phyloP scores from a whole-genome alignment of 805 yeast species.

The Middelhovenomyces tepae region DNA sequence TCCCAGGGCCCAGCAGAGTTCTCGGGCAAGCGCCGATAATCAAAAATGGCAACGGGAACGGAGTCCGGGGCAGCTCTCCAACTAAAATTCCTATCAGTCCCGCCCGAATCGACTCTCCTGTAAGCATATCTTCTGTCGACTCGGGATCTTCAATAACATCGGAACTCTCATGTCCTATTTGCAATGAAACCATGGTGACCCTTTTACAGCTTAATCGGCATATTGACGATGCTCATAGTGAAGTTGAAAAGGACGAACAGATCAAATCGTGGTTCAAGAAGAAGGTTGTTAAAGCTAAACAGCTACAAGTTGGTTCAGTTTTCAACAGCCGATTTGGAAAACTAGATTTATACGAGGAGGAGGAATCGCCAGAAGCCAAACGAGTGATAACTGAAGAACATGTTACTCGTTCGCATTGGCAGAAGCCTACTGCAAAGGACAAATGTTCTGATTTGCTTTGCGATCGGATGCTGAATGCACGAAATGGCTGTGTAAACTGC shows the following conservation, averaged over 20 bases:
- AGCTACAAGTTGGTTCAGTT: slow-evolving; percentile 25
- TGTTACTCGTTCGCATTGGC: slow-evolving; percentile 51
- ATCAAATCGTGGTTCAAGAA: slow-evolving; percentile 38
- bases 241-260: slow-evolving; percentile 22
- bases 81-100: no score
- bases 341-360: slow-evolving; percentile 43
- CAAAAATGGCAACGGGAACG: slow-evolving; percentile 2
- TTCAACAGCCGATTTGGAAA: slow-evolving; percentile 33
- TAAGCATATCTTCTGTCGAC: slow-evolving; percentile 14
- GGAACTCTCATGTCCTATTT: slow-evolving; percentile 54
- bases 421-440: slow-evolving; percentile 36
- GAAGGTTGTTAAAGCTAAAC: slow-evolving; percentile 33
- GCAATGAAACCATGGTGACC: slow-evolving; percentile 49
- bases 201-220: slow-evolving; percentile 52
- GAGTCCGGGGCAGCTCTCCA: no score
- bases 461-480: slow-evolving; percentile 35
- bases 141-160: slow-evolving; percentile 13
- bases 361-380: slow-evolving; percentile 9
- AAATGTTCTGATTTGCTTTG: slow-evolving; percentile 38
- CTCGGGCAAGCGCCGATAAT: no score
- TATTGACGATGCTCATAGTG: slow-evolving; percentile 57
- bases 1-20: no score
- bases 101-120: slow-evolving; percentile 12
- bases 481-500: slow-evolving; percentile 59
- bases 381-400: slow-evolving; percentile 3